Evolutionary conservation across 768 basidiomycete genomes (phyloP), one percentile per base, ranked within the genome.

Genomic region (Amanita exitialis): DNA sequence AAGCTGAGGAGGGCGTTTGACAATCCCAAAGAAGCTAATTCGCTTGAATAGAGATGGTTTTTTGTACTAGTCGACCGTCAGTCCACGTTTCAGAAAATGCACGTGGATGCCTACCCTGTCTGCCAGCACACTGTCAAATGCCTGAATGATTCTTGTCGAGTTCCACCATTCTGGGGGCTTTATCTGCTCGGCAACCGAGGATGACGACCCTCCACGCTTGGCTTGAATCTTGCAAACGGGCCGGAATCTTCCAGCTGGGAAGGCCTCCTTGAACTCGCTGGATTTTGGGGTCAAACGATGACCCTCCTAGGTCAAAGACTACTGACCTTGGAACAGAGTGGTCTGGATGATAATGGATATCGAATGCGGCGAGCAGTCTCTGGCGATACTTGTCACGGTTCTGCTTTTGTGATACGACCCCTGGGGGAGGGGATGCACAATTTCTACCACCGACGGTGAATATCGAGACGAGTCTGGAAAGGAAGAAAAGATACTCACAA

Each of bases 91-190:
- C 35, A 21, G 42, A 7, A n/a, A 18, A 5, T 18, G 7, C n/a
- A 25, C 32, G 4, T 45, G 9, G 9, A 10, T 20, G 38, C 67
- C 30, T 56, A 89, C 88, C 76, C 81, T 89, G 60, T 94, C 88
- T 56, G 86, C 81, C 49, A 96, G 73, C 34, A 95, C 90, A 43
- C 72, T 73, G 62, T 95, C 92, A 55, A 96, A 92, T 10, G 90
- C 92, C 58, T 87, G 83, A 48, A 96, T 87, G 58, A 95, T 88
- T 44, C 85, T 81, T 2, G 88, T 90, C 28, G 87, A 89, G 59
- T 91, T 83, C 92, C 92, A 96, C 93, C 93, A 96, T 56, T 84
- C 83, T 0, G 93, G 93, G 35, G 90, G 74, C 60, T 89, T 86
- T 61, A 95, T 87, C 57, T 87, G 84, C 60, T 95, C 93, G 2